Evolutionary conservation across 2,329 filamentous ascomycete genomes (phyloP), one percentile per base, ranked within the genome.

Genomic region (Cladosporium phlei): DNA sequence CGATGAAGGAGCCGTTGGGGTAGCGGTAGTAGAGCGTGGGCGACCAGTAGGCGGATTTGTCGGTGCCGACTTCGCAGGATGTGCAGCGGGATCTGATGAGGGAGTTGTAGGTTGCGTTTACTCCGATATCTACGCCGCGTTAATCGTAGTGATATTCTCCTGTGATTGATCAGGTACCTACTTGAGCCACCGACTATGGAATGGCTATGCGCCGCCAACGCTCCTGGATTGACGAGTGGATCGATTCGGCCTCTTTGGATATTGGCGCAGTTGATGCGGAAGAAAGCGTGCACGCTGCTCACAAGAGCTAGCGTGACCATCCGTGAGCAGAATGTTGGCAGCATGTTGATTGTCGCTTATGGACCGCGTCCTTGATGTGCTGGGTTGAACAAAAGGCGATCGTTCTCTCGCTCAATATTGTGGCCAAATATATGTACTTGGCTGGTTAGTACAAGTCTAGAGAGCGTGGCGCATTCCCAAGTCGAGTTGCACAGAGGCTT

Each of bases 51-150:
- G 63, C 63, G 10, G 63, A 66, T 48, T 64, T 64, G 50, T 67
- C 64, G 11, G 53, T 56, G 8, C 49, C 49, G 33, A 66, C 55
- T 40, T 66, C 60, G 54, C 65, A 67, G 9, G 56, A 59, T 22
- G 55, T 59, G 50, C 60, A 91, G 28, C 76, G 72, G 25, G 83
- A 86, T 50, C 75, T 65, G 50, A 69, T 60, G 19, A 87, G 72
- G 34, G 75, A 70, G 46, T 78, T 69, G 57, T 79, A 85, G 19
- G 76, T 80, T 59, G 84, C 79, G 47, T 69, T 74, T 52, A 79
- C 68, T 53, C 76, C 71, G 58, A 90, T 88, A 57, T 73, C 80
- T 58, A 46, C 2, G 7, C 22, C 3, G 25, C 3, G 21, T 52
- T 20, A 46, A 21, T n/a, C 50, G 12, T 43, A 44, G 21, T 12